phyloP scores from a whole-genome alignment of 208 protist species.

The Crithidia expoeki region DNA sequence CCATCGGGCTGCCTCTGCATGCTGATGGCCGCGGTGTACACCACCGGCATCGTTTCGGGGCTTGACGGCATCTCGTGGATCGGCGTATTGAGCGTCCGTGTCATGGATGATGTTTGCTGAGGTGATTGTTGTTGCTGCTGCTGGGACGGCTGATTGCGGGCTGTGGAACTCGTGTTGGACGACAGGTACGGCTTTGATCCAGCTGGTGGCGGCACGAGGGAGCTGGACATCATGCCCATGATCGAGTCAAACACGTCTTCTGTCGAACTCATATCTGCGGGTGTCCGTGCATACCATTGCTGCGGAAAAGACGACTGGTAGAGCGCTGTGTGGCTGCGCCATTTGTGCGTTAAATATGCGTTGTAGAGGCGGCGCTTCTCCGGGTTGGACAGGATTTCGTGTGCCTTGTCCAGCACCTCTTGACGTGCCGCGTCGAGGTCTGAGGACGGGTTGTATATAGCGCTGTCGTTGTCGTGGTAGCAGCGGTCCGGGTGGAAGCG shows the following conservation, averaged over 20 bases:
- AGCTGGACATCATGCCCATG: background rate
- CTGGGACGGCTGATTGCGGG: background rate
- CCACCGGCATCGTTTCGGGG: background rate
- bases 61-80: background rate
- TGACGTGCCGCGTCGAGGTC: constrained; percentile 12
- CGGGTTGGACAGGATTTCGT: constrained; percentile 21
- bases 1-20: constrained; percentile 11
- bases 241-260: constrained; percentile 7
- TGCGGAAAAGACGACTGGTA: background rate
- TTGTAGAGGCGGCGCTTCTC: constrained; percentile 18
- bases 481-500: constrained; percentile 28
- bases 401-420: constrained; percentile 13
- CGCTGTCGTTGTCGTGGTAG: constrained; percentile 41
- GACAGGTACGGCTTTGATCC: background rate
- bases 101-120: background rate
- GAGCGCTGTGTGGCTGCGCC: background rate
- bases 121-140: constrained; percentile 3
- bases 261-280: background rate
- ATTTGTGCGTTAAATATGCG: constrained; percentile 11
- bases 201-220: background rate
- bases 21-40: constrained; percentile 14
- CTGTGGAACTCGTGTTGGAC: background rate
- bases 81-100: background rate
- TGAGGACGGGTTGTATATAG: constrained; percentile 9
- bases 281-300: background rate